These are phyloP conservation scores for Talaromyces liani DNA, from an alignment of 495 filamentous ascomycete species.

Conservation along the genomic window DNA sequence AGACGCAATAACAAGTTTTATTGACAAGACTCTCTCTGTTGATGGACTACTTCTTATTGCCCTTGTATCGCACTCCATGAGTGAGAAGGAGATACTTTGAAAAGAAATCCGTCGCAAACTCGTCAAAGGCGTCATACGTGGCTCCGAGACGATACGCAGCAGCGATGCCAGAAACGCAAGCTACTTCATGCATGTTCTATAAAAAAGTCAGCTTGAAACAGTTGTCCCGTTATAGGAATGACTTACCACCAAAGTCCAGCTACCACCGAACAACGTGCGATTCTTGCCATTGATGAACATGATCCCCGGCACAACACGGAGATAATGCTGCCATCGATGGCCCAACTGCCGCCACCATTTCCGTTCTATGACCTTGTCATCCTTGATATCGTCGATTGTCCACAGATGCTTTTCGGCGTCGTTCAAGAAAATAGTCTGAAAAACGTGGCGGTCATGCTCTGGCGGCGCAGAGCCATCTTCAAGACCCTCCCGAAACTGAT, in stretches of 20 bases:
- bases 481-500: conserved; percentile 59
- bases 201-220: not conserved
- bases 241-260: conserved; percentile 70
- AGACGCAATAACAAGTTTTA: not conserved
- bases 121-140: conserved; percentile 57
- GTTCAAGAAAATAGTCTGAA: conserved; percentile 80
- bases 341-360: conserved; percentile 88
- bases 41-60: not conserved
- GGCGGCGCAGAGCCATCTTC: conserved; percentile 29
- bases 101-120: conserved; percentile 52
- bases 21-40: not conserved
- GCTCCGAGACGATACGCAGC: conserved; percentile 74
- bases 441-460: conserved; percentile 57
- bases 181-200: conserved; percentile 75
- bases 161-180: conserved; percentile 68
- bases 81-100: conserved; percentile 46
- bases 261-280: conserved; percentile 59
- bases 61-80: conserved; percentile 41
- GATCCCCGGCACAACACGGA: conserved; percentile 69
- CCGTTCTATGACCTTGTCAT: conserved; percentile 57
- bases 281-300: conserved; percentile 72
- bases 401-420: conserved; percentile 57
- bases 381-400: conserved; percentile 64
- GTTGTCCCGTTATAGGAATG: not conserved
- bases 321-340: conserved; percentile 74